phyloP scores from a whole-genome alignment of 2,329 filamentous ascomycete species.

The Colletotrichum lupini region DNA sequence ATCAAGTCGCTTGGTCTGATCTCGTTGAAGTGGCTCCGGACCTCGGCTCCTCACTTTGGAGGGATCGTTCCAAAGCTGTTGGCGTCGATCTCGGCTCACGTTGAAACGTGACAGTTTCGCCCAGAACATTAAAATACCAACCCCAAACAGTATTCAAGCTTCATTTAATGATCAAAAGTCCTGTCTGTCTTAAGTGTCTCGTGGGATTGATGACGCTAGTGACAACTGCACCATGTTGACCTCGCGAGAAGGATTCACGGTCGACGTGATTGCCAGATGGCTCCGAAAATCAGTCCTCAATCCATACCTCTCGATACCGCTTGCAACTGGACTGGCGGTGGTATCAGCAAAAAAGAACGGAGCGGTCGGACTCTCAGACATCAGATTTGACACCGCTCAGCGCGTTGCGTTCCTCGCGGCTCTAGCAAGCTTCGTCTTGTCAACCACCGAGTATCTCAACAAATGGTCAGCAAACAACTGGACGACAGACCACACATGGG shows the following conservation, averaged over 20 bases:
- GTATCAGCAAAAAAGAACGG: constrained; percentile 11
- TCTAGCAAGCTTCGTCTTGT: constrained; percentile 33
- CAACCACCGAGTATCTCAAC: constrained; percentile 40
- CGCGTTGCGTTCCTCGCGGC: constrained; percentile 28
- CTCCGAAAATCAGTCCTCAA: constrained; percentile 38
- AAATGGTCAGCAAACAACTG: constrained; percentile 41
- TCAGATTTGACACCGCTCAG: background rate
- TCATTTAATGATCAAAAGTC: background rate
- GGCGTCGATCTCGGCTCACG: background rate
- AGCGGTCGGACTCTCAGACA: background rate
- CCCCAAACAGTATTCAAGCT: background rate
- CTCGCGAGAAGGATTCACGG: constrained; percentile 40
- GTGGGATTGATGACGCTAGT: too few species aligned
- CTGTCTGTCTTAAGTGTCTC: too few species aligned
- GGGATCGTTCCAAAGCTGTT: background rate
- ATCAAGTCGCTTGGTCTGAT: constrained; percentile 2
- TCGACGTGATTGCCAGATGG: constrained; percentile 38
- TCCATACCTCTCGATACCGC: constrained; percentile 34
- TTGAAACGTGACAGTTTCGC: constrained; percentile 31
- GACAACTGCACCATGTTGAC: background rate
- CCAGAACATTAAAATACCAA: background rate
- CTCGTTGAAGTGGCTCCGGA: background rate
- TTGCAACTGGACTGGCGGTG: constrained; percentile 33
- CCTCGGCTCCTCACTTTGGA: constrained; percentile 14
- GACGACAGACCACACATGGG: constrained; percentile 40